phyloP scores from a whole-genome alignment of 257 asterid species.

The Dorcoceras hygrometricum region DNA sequence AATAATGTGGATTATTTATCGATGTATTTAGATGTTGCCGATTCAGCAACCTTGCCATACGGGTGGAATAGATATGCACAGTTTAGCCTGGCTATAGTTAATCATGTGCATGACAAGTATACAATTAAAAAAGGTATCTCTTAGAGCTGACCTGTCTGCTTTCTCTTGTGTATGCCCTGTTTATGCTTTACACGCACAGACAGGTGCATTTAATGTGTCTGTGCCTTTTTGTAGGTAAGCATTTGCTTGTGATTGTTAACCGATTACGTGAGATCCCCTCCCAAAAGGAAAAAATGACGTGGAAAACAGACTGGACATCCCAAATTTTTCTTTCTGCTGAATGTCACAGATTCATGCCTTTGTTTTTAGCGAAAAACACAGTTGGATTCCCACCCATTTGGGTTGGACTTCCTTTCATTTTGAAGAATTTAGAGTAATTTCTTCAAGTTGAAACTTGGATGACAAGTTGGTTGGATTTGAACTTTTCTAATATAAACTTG shows the following conservation, averaged over 20 bases:
- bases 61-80: constrained; percentile 57
- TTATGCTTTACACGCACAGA: not conserved
- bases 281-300: not conserved
- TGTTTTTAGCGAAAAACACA: not conserved
- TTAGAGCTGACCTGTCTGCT: constrained; percentile 19
- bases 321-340: not conserved
- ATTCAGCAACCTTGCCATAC: constrained; percentile 47
- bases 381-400: not conserved
- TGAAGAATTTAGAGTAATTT: not conserved
- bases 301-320: not conserved
- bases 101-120: constrained; percentile 37
- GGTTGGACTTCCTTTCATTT: not conserved
- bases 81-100: constrained; percentile 56
- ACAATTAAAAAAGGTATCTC: constrained; percentile 43
- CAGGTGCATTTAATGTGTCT: not conserved
- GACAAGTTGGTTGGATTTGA: constrained; percentile 14
- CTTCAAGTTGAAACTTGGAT: not conserved
- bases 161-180: not conserved
- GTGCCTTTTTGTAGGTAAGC: not conserved
- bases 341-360: constrained; percentile 5
- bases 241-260: not conserved
- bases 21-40: constrained; percentile 57
- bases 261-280: not conserved
- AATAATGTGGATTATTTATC: constrained; percentile 55
- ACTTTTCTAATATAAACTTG: constrained; percentile 12